phyloP scores from a whole-genome alignment of 2,329 filamentous ascomycete species.

The Monosporascus sp. region DNA sequence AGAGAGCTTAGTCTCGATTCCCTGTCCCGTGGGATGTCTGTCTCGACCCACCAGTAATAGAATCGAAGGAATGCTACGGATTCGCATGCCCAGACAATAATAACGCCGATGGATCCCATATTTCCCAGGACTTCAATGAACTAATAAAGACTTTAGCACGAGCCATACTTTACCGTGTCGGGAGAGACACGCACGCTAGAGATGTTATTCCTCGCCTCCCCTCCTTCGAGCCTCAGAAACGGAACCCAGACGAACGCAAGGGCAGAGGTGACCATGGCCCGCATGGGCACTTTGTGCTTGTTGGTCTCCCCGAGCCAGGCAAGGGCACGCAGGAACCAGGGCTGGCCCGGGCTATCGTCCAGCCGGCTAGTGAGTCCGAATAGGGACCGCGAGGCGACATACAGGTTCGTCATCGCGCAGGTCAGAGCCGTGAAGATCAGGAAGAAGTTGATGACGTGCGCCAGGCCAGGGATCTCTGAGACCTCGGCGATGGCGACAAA shows the following conservation, averaged over 20 bases:
- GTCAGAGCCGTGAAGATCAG: conserved; percentile 27
- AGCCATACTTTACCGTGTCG: background rate
- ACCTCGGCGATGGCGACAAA: conserved; percentile 21
- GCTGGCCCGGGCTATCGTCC: conserved; percentile 19
- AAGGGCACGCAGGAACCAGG: conserved; percentile 19
- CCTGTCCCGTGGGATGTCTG: background rate
- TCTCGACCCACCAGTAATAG: conserved; percentile 26
- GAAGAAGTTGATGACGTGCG: conserved; percentile 26
- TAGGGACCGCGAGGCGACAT: conserved; percentile 28
- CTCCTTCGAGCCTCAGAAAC: conserved; percentile 29
- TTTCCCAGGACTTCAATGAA: conserved; percentile 34
- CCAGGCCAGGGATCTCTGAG: conserved; percentile 9
- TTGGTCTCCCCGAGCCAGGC: conserved; percentile 28
- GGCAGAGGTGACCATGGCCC: conserved; percentile 33
- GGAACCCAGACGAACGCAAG: conserved; percentile 36
- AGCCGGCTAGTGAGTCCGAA: conserved; percentile 27
- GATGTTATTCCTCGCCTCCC: conserved; percentile 6
- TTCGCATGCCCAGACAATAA: conserved; percentile 36
- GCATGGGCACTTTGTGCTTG: conserved; percentile 28
- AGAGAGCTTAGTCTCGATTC: background rate
- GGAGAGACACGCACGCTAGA: conserved; percentile 2
- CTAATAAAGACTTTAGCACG: conserved; percentile 12
- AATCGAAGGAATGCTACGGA: conserved; percentile 35
- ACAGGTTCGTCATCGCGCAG: conserved; percentile 30
- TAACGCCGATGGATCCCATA: conserved; percentile 30